Evolutionary conservation across 805 yeast species (phyloP), one percentile per base, ranked within the genome.

Genomic region (Metschnikowia sp.): DNA sequence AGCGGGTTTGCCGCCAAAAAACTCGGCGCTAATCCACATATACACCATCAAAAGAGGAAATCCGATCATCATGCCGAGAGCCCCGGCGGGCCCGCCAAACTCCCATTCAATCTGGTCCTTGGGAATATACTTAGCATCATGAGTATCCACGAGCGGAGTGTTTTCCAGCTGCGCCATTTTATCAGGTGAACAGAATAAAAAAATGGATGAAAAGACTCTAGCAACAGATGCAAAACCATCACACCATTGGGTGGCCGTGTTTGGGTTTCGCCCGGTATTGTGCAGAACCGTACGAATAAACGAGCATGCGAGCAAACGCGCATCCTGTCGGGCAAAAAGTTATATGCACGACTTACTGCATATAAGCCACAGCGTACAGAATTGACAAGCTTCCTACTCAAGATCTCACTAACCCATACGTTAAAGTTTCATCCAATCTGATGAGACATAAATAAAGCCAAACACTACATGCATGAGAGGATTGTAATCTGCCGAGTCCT

Each of bases 11-110:
- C 96, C 96, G 53, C 72, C 72, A 68, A 89, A 88, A 65, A 85
- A 90, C 52, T 80, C 79, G 43, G 94, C 92, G 59, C 89, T 78
- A 45, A 92, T 83, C 95, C 96, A 92, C 94, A 94, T 86, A 70
- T 94, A 94, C 77, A 85, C 88, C 99, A 94, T 94, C 61, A 94
- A 75, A 40, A 84, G 62, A 8, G 99, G 99, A 72, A 94, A 94
- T 3, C 96, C 96, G 39, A 81, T 63, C 83, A 92, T 81, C 98
- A 94, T 92, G 7, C 91, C 92, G 18, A 84, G 48, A 41, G 89
- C 96, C 48, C 99, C 99, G 7, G 75, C 67, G 26, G 95, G 85
- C 0, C 98, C 98, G 43, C 99, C 99, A 62, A 92, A 94, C 58
- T 94, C 98, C 72, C 81, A 88, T 60, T 83, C 92, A 50, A 81